phyloP scores from a whole-genome alignment of 169 alveolate genomes.

The Cryptosporidium muris region DNA sequence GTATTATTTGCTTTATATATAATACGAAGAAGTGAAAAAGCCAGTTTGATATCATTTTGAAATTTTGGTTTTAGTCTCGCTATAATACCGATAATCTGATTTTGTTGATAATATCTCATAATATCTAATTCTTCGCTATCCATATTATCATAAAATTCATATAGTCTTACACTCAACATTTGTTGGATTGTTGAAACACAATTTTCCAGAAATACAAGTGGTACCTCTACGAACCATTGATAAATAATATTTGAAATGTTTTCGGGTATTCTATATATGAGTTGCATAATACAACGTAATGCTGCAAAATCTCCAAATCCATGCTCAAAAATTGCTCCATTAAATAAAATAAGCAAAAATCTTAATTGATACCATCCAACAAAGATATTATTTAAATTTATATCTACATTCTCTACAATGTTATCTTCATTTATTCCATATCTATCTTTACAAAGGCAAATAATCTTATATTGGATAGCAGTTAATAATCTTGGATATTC shows the following conservation, averaged over 20 bases:
- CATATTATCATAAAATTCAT: constrained; percentile 21
- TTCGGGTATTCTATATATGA: neutral
- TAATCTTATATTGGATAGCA: constrained; percentile 13
- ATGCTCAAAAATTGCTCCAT: constrained; percentile 33
- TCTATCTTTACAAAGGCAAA: constrained; percentile 4
- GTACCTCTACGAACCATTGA: constrained; percentile 24
- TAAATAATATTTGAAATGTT: constrained; percentile 6
- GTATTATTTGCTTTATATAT: constrained; percentile 35
- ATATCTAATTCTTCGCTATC: neutral
- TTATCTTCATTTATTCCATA: neutral
- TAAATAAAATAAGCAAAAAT: constrained; percentile 18
- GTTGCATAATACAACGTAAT: constrained; percentile 17
- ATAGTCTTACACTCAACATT: constrained; percentile 30
- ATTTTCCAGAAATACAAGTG: constrained; percentile 18
- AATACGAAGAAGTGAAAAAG: constrained; percentile 7
- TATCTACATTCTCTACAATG: neutral
- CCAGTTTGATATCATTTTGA: constrained; percentile 7
- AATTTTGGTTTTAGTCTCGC: constrained; percentile 29
- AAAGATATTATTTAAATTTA: neutral
- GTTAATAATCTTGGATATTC: neutral
- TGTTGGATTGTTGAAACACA: constrained; percentile 30
- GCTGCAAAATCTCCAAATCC: constrained; percentile 50
- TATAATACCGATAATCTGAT: neutral
- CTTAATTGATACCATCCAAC: constrained; percentile 16
- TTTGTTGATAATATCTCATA: neutral